Evolutionary conservation across 192 early-diverging fungal genomes (phyloP).

Genomic region (Coemansia sp.): DNA sequence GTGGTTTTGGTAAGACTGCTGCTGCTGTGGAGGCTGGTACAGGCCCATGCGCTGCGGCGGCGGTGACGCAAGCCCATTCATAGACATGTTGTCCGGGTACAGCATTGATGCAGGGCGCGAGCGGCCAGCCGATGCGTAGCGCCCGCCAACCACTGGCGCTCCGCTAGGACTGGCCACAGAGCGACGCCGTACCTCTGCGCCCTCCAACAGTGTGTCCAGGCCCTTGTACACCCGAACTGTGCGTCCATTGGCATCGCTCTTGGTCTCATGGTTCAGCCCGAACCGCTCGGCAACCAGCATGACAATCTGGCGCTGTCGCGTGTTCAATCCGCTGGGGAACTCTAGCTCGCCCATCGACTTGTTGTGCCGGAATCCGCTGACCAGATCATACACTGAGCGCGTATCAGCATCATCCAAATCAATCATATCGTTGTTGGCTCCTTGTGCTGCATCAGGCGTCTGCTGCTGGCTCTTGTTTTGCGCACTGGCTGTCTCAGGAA

Average conservation of each 20-base stretch:
- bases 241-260: constrained; percentile 40
- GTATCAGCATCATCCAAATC: constrained; percentile 73
- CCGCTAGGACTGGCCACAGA: constrained; percentile 36
- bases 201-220: constrained; percentile 48
- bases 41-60: constrained; percentile 36
- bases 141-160: constrained; percentile 9
- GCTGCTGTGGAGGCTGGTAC: constrained; percentile 34
- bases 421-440: constrained; percentile 39
- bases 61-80: constrained; percentile 39
- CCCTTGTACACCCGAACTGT: constrained; percentile 56
- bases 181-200: constrained; percentile 47
- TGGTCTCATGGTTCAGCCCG: constrained; percentile 58
- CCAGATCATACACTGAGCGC: constrained; percentile 67
- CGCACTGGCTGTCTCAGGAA: constrained; percentile 22
- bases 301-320: constrained; percentile 62
- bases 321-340: constrained; percentile 61
- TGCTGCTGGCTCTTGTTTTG: constrained; percentile 26
- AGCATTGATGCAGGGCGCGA: constrained; percentile 50
- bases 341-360: constrained; percentile 64
- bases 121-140: constrained; percentile 38
- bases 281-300: constrained; percentile 74
- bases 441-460: constrained; percentile 10
- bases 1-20: constrained; percentile 19
- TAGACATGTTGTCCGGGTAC: constrained; percentile 49
- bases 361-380: constrained; percentile 72